These are phyloP conservation scores for Crithidia fasciculata DNA, from an alignment of 208 protist species.

Conservation along the genomic window DNA sequence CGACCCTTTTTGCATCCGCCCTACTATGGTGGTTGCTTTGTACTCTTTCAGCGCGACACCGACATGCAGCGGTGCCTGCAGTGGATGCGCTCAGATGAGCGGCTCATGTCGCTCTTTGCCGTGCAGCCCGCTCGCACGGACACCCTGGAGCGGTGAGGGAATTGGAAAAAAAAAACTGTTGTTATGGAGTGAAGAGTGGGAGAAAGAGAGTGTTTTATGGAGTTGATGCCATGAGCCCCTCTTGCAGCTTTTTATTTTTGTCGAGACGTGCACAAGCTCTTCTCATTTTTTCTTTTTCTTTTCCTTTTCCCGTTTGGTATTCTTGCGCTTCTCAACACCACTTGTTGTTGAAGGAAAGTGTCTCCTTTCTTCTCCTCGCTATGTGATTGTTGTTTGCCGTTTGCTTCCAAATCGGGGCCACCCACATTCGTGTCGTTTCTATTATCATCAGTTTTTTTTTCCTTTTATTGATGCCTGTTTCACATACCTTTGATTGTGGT, in stretches of 20 bases:
- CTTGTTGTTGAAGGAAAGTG: too few species aligned
- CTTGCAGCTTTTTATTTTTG: background rate
- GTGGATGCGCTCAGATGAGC: conserved; percentile 46
- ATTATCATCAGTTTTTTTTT: too few species aligned
- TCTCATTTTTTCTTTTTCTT: conserved; percentile 19
- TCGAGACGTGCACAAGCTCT: background rate
- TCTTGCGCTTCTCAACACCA: background rate
- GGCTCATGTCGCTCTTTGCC: conserved; percentile 30
- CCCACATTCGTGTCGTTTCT: too few species aligned
- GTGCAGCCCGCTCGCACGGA: conserved; percentile 56
- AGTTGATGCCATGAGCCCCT: background rate
- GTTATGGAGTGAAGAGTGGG: background rate
- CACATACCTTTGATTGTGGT: too few species aligned
- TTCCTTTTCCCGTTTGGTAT: conserved; percentile 8
- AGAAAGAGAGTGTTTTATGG: background rate
- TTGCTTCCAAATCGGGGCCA: too few species aligned
- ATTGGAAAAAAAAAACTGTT: too few species aligned
- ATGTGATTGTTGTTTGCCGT: too few species aligned
- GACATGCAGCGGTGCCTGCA: conserved; percentile 57
- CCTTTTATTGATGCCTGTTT: too few species aligned
- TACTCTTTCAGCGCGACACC: conserved; percentile 51
- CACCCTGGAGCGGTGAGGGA: conserved; percentile 22
- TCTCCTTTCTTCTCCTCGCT: too few species aligned
- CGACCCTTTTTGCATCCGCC: conserved; percentile 46
- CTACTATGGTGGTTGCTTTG: conserved; percentile 60